Evolutionary conservation across 257 asterid species (phyloP).

Genomic region (Cinchona pubescens): DNA sequence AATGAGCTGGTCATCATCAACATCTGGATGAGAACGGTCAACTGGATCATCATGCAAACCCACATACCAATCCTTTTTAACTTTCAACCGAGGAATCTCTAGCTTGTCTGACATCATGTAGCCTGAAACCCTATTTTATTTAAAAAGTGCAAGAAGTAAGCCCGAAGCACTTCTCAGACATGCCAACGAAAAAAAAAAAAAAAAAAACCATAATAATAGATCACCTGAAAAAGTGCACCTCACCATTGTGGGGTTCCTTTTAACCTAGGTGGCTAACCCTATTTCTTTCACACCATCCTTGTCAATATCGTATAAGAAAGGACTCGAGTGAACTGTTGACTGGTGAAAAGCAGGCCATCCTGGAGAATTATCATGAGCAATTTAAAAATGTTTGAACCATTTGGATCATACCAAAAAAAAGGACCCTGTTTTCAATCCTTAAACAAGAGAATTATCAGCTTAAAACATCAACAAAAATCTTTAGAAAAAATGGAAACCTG

Average conservation of each 20-base stretch:
- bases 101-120: constrained; percentile 89
- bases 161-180: constrained; percentile 8
- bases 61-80: constrained; percentile 91
- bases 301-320: constrained; percentile 90
- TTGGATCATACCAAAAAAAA: constrained; percentile 8
- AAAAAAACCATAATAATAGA: constrained; percentile 1
- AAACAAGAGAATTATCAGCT: neutral
- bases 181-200: no score
- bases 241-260: no score
- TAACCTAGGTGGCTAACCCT: constrained; percentile 89
- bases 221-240: constrained; percentile 93
- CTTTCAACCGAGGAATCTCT: constrained; percentile 83
- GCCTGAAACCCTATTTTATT: constrained; percentile 73
- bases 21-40: constrained; percentile 95
- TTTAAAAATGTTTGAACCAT: constrained; percentile 6
- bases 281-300: constrained; percentile 98
- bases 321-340: constrained; percentile 96
- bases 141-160: constrained; percentile 12
- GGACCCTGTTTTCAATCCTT: neutral
- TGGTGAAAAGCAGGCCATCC: constrained; percentile 99
- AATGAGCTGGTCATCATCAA: constrained; percentile 65
- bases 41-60: constrained; percentile 84
- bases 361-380: constrained; percentile 36
- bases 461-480: neutral
- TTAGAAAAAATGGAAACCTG: neutral